These are phyloP conservation scores for Plenodomus biglobosus DNA, from an alignment of 2,329 filamentous ascomycete genomes.

Conservation along the genomic window DNA sequence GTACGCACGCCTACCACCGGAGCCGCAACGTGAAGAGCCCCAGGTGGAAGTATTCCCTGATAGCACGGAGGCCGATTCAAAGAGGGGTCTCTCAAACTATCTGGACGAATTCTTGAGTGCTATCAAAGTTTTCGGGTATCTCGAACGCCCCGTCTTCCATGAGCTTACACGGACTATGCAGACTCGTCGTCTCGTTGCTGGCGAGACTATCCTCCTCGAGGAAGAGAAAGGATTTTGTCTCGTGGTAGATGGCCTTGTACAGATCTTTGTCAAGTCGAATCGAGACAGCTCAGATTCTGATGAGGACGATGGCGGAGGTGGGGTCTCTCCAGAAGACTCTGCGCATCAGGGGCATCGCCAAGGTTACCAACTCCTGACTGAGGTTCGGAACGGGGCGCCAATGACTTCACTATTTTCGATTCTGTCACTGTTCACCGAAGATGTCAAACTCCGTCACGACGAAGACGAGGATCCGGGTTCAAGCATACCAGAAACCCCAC, in stretches of 20 bases:
- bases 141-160: slow-evolving; percentile 95
- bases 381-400: slow-evolving; percentile 95
- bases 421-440: slow-evolving; percentile 93
- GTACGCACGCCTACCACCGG: slow-evolving; percentile 89
- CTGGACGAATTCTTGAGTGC: slow-evolving; percentile 97
- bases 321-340: slow-evolving; percentile 56
- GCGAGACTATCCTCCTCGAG: slow-evolving; percentile 91
- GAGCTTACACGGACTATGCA: slow-evolving; percentile 98
- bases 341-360: slow-evolving; percentile 65
- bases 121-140: slow-evolving; percentile 97
- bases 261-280: slow-evolving; percentile 96
- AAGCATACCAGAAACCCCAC: slow-evolving; percentile 33
- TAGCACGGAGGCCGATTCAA: slow-evolving; percentile 83
- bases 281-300: slow-evolving; percentile 50
- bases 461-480: slow-evolving; percentile 61
- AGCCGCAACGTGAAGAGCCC: slow-evolving; percentile 93
- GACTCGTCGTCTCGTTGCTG: slow-evolving; percentile 91
- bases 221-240: slow-evolving; percentile 98
- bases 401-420: slow-evolving; percentile 99
- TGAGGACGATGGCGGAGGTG: slow-evolving; percentile 51
- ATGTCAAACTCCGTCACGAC: slow-evolving; percentile 75
- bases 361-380: slow-evolving; percentile 90
- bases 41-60: slow-evolving; percentile 95
- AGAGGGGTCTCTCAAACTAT: slow-evolving; percentile 92
- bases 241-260: slow-evolving; percentile 92